Conservation (phyloP, 208 protist genomes). For the Porcisia hertigi region DNA sequence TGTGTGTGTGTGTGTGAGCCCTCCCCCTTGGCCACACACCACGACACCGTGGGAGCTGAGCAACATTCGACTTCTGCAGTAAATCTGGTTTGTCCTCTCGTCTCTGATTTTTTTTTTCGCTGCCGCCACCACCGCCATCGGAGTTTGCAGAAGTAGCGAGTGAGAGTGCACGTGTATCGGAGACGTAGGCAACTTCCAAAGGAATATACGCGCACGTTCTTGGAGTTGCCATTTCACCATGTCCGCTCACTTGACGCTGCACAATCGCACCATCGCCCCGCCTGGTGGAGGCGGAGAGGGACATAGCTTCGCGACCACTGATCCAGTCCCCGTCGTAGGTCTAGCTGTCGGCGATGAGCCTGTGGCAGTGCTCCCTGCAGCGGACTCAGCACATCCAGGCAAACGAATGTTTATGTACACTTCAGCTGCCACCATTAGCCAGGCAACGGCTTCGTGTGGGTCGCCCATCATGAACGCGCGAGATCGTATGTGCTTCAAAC, state of each 20-base stretch:
- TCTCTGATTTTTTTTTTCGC: not conserved
- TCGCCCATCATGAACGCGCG: slow-evolving; percentile 13
- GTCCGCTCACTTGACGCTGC: not conserved
- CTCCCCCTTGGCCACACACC: not conserved
- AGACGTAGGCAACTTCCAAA: no score
- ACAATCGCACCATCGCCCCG: not conserved
- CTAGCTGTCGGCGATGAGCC: not conserved
- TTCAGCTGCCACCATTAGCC: no score
- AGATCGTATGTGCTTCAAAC: slow-evolving; percentile 18
- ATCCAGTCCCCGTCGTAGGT: not conserved
- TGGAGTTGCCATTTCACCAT: not conserved
- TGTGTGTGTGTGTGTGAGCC: not conserved
- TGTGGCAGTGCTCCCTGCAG: not conserved
- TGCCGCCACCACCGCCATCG: not conserved
- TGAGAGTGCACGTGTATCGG: no score
- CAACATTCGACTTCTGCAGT: not conserved
- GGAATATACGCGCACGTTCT: no score
- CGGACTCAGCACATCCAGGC: not conserved
- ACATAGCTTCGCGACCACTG: not conserved
- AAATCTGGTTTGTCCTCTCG: not conserved
- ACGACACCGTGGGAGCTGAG: not conserved
- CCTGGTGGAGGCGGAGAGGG: not conserved
- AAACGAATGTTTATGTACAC: not conserved
- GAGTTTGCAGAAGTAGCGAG: not conserved
- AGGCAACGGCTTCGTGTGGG: not conserved